Percentiles rank a stretch among this genome's conserved stretches.
Evolutionary conservation across 148 eudicot genomes (phyloP).

Genomic region (Camellia granthamiana): DNA sequence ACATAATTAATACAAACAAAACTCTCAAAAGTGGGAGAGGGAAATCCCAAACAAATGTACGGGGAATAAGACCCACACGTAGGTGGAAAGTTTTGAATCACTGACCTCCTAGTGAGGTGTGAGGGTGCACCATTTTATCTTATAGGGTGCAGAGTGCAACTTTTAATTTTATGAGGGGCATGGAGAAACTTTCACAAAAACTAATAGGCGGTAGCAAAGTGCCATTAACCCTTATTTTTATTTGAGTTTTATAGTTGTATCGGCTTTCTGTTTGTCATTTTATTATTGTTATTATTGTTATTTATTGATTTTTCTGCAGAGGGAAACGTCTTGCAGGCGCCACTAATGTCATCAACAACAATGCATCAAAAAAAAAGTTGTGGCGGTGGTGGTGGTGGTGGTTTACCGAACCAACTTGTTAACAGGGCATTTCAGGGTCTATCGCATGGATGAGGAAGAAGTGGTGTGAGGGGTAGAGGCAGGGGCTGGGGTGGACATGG

Average conservation of each 20-base stretch:
- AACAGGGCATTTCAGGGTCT: slow-evolving; percentile 50
- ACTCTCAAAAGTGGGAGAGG: too few species aligned
- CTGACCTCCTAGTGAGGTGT: too few species aligned
- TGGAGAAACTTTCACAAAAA: too few species aligned
- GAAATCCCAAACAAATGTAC: too few species aligned
- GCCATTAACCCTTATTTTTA: too few species aligned
- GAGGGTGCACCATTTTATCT: too few species aligned
- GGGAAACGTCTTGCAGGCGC: slow-evolving; percentile 54
- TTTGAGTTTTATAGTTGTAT: background rate
- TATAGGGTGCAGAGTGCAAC: too few species aligned
- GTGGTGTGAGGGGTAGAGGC: slow-evolving; percentile 52
- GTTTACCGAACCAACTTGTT: slow-evolving; percentile 45
- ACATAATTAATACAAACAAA: too few species aligned
- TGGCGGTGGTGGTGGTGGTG: slow-evolving; percentile 31
- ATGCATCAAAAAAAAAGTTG: slow-evolving; percentile 52
- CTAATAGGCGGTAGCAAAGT: too few species aligned
- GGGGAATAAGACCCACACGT: too few species aligned
- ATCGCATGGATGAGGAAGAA: slow-evolving; percentile 48
- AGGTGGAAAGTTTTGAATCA: too few species aligned
- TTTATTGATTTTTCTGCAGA: slow-evolving; percentile 28
- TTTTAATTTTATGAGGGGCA: too few species aligned
- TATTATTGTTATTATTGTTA: background rate
- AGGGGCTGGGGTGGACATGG: slow-evolving; percentile 66
- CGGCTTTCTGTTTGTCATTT: background rate
- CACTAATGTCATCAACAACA: slow-evolving; percentile 52